phyloP scores from a whole-genome alignment of 441 rosid species.

The Flueggea neowawraea region DNA sequence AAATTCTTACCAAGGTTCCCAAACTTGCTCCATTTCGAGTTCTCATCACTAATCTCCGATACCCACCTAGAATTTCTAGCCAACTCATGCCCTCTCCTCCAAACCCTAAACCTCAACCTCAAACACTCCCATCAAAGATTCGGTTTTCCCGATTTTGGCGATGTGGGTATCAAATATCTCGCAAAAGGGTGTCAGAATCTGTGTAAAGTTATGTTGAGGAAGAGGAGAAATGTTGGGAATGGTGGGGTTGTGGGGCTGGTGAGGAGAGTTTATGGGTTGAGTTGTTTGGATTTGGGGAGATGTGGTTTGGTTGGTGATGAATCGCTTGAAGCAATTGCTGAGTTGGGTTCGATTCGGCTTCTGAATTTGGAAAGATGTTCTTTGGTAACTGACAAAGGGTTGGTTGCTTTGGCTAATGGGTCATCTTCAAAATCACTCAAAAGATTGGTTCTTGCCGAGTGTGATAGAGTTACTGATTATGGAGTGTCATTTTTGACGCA shows the following conservation, averaged over 20 bases:
- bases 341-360: constrained; percentile 15
- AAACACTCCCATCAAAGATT: constrained; percentile 7
- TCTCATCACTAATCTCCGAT: constrained; percentile 16
- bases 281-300: constrained; percentile 38
- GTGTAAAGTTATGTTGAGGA: constrained; percentile 27
- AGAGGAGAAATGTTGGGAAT: constrained; percentile 31
- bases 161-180: constrained; percentile 31
- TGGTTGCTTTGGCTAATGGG: constrained; percentile 37
- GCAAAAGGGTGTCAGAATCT: constrained; percentile 30
- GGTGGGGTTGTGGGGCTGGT: constrained; percentile 26
- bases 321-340: constrained; percentile 31
- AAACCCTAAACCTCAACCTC: constrained; percentile 26
- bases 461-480: constrained; percentile 41
- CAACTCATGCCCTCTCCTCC: constrained; percentile 27
- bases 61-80: constrained; percentile 33
- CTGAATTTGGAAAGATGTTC: constrained; percentile 40
- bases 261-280: constrained; percentile 20
- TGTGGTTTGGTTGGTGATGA: constrained; percentile 35
- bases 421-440: constrained; percentile 28
- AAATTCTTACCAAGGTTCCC: constrained; percentile 44
- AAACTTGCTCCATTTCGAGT: constrained; percentile 24
- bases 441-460: constrained; percentile 34
- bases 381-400: constrained; percentile 32
- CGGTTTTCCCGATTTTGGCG: background rate
- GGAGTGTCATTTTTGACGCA: constrained; percentile 31